phyloP scores from a whole-genome alignment of 2,329 filamentous ascomycete genomes.

The Talaromyces sp. region DNA sequence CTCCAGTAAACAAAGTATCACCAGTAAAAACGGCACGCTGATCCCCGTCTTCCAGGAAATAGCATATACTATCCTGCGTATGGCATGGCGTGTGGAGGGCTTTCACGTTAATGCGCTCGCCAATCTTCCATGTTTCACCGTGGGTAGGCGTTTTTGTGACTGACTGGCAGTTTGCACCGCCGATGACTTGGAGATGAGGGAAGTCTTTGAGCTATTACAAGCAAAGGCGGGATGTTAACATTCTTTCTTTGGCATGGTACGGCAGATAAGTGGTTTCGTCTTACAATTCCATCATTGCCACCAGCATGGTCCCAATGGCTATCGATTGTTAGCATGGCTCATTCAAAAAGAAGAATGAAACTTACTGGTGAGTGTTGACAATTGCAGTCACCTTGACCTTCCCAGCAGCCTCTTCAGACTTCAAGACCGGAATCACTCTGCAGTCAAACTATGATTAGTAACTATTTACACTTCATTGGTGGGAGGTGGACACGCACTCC shows the following conservation, averaged over 20 bases:
- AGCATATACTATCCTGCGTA: slow-evolving; percentile 98
- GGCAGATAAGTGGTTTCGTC: slow-evolving; percentile 20
- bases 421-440: slow-evolving; percentile 63
- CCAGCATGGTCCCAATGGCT: slow-evolving; percentile 95
- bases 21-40: slow-evolving; percentile 85
- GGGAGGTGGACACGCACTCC: slow-evolving; percentile 38
- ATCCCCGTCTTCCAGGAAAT: slow-evolving; percentile 74
- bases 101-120: slow-evolving; percentile 72
- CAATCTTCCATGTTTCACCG: slow-evolving; percentile 75
- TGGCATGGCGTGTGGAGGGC: slow-evolving; percentile 96
- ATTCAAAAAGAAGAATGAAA: slow-evolving; percentile 13
- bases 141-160: slow-evolving; percentile 75
- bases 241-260: background rate
- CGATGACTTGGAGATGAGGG: slow-evolving; percentile 70
- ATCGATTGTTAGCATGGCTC: background rate
- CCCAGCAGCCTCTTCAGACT: slow-evolving; percentile 66
- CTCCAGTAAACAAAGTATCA: slow-evolving; percentile 92
- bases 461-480: background rate
- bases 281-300: slow-evolving; percentile 78
- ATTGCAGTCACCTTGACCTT: slow-evolving; percentile 82
- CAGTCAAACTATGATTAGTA: background rate
- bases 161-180: slow-evolving; percentile 77
- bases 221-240: background rate
- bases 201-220: slow-evolving; percentile 53
- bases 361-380: slow-evolving; percentile 95